Conservation (phyloP, 352 stramenopile species). For the Globisporangium viniferum region DNA sequence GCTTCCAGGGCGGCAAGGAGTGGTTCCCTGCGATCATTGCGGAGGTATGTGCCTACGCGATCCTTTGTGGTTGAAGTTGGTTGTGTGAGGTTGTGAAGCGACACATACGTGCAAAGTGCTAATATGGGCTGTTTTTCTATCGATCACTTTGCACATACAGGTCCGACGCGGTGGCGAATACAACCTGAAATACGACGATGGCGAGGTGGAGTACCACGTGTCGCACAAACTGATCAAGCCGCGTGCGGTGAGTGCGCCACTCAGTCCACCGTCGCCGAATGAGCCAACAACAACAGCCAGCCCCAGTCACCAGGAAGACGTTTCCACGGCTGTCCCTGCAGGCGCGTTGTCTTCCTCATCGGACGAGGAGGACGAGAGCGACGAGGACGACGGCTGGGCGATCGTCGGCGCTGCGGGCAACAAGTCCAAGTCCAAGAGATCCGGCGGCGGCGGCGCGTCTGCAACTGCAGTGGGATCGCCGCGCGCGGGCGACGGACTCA, state of each 20-base stretch:
- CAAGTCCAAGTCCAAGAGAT: slow-evolving; percentile 1
- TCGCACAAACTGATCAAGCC: slow-evolving; percentile 45
- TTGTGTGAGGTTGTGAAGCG: neutral
- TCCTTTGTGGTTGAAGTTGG: no score
- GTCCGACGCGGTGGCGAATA: slow-evolving; percentile 67
- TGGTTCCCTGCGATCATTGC: slow-evolving; percentile 68
- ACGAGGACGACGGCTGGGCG: slow-evolving; percentile 72
- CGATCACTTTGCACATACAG: slow-evolving; percentile 8
- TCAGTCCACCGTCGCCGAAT: slow-evolving; percentile 1
- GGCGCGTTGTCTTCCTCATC: slow-evolving; percentile 2
- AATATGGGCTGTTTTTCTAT: no score
- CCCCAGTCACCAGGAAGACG: neutral
- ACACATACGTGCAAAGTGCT: neutral
- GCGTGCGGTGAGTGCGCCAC: neutral
- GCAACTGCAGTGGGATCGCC: slow-evolving; percentile 18
- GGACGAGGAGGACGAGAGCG: slow-evolving; percentile 20
- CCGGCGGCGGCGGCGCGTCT: neutral
- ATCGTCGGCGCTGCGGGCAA: slow-evolving; percentile 40
- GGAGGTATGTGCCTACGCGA: slow-evolving; percentile 32
- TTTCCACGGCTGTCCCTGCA: neutral
- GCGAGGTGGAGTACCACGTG: slow-evolving; percentile 70
- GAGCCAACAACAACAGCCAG: neutral
- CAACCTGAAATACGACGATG: slow-evolving; percentile 77
- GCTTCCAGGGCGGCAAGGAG: slow-evolving; percentile 46
- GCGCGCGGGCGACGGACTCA: slow-evolving; percentile 44